phyloP scores from a whole-genome alignment of 2,329 filamentous ascomycete genomes.

The Colletotrichum higginsianum region DNA sequence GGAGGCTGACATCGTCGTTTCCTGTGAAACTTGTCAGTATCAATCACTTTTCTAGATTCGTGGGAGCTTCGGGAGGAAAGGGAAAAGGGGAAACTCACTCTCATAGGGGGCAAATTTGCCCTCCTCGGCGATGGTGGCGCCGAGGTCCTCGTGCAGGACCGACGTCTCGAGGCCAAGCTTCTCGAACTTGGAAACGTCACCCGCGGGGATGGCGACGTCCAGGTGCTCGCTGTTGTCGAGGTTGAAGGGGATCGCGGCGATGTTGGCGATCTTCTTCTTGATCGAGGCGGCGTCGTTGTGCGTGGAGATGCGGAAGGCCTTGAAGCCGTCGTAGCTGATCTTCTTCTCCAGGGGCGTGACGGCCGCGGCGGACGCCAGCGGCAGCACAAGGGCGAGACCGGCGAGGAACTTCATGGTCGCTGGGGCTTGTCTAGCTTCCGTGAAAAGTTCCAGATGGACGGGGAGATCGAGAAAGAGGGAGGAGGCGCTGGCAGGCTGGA shows the following conservation, averaged over 20 bases:
- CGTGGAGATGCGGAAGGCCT: constrained; percentile 61
- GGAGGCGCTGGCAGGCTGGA: neutral
- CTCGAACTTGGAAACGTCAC: constrained; percentile 46
- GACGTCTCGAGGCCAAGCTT: constrained; percentile 44
- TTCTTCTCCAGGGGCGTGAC: constrained; percentile 34
- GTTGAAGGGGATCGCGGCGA: constrained; percentile 43
- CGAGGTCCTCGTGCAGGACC: constrained; percentile 45
- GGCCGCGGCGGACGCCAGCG: constrained; percentile 36
- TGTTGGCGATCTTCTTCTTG: constrained; percentile 50
- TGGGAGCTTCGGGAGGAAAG: neutral
- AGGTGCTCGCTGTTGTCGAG: constrained; percentile 42
- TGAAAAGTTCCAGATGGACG: too few relatives aligned
- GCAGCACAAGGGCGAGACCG: constrained; percentile 27
- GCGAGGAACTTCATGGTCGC: constrained; percentile 38
- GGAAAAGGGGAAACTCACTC: constrained; percentile 20
- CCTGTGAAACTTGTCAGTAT: constrained; percentile 11
- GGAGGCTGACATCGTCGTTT: constrained; percentile 13
- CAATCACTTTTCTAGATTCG: fast-evolving
- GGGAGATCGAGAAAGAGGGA: too few relatives aligned
- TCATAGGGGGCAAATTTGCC: constrained; percentile 38
- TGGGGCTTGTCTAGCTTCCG: neutral
- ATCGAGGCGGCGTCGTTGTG: constrained; percentile 56
- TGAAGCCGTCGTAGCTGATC: constrained; percentile 52
- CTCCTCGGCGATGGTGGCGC: constrained; percentile 45
- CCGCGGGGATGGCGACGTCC: constrained; percentile 47